Base-by-base conservation (phyloP, 352 stramenopile genomes). In the Phytopythium cucurbitacearum region DNA sequence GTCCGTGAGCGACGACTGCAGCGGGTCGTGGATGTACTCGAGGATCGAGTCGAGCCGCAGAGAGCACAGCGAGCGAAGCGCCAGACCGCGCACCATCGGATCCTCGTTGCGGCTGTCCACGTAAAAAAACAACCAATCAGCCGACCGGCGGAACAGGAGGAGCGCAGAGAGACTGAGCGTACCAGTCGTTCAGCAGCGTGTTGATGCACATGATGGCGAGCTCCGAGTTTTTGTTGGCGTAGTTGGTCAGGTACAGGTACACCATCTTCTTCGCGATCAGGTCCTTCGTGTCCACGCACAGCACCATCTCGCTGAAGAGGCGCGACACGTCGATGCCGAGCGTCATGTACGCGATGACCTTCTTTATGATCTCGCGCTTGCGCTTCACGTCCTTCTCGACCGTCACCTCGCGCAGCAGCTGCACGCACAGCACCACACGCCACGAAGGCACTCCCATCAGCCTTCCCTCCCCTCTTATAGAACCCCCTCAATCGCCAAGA, bases 231-330 rank as follows among this genome's bases (percentile, higher is more conserved):
- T 96, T 96, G 56, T 97, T 85, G 5, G 97, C 97, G 76, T 99
- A 99, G 67, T 98, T 99, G 65, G 94, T 98, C 28, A 99, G 76
- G 69, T 99, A 99, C n/a, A 99, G 80, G 64, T 99, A 99, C 15
- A 99, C 95, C 97, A 99, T 99, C 70, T 99, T 99, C 80, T 99
- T 99, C 34, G 98, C 95, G 48, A 99, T 98, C 10, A 99, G 85
- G 81, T 99, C 97, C 48, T 97, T 92, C 11, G 96, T 99, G 67
- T 99, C 95, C 43, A 94, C 88, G 63, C 80, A 95, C 60, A 99
- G 81, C 67, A 99, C 97, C 95, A 99, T 99, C 78, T 99, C 96
- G 40, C 95, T 98, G 70, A 99, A 99, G 44, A 99, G 89, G 37
- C 94, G 84, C 21, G 95, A 99, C 13, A 99, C 97, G 71, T 99